Conservation (phyloP, 192 early-diverging fungal genomes). For the Lunasporangiospora selenospora region DNA sequence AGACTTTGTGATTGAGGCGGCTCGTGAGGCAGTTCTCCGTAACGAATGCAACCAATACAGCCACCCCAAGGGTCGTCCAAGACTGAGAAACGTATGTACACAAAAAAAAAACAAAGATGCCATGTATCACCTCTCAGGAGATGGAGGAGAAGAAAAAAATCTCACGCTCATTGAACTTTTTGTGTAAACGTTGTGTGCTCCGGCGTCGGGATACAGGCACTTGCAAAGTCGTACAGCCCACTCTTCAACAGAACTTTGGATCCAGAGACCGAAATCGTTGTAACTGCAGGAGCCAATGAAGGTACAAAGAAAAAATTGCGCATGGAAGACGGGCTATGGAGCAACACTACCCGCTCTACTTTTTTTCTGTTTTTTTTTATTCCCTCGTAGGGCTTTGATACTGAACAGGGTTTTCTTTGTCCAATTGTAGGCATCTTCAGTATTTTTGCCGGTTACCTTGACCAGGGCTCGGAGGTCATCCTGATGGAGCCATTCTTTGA, state of each 20-base stretch:
- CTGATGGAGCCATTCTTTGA: conserved; percentile 98
- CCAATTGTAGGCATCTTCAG: conserved; percentile 64
- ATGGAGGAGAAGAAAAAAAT: too few species aligned
- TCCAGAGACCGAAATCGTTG: conserved; percentile 82
- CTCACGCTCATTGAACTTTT: too few species aligned
- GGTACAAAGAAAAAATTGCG: conserved; percentile 53
- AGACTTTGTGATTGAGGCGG: conserved; percentile 84
- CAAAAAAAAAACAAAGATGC: too few species aligned
- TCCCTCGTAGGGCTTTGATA: too few species aligned
- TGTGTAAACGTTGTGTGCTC: too few species aligned
- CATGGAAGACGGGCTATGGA: not conserved
- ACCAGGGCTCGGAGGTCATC: conserved; percentile 87
- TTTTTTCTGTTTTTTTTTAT: not conserved
- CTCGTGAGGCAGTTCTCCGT: conserved; percentile 66
- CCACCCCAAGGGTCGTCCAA: conserved; percentile 69
- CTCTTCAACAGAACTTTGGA: conserved; percentile 74
- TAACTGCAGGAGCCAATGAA: conserved; percentile 92
- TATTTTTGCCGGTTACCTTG: conserved; percentile 83
- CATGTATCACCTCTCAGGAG: too few species aligned
- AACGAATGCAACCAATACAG: conserved; percentile 88
- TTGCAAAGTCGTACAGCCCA: conserved; percentile 79
- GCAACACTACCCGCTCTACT: not conserved
- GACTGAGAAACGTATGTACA: conserved; percentile 63
- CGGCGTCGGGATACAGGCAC: too few species aligned
- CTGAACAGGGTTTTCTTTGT: conserved; percentile 3